These are phyloP conservation scores for Tubosaeta brunneosetosa DNA, from an alignment of 768 basidiomycete genomes.

Conservation along the genomic window DNA sequence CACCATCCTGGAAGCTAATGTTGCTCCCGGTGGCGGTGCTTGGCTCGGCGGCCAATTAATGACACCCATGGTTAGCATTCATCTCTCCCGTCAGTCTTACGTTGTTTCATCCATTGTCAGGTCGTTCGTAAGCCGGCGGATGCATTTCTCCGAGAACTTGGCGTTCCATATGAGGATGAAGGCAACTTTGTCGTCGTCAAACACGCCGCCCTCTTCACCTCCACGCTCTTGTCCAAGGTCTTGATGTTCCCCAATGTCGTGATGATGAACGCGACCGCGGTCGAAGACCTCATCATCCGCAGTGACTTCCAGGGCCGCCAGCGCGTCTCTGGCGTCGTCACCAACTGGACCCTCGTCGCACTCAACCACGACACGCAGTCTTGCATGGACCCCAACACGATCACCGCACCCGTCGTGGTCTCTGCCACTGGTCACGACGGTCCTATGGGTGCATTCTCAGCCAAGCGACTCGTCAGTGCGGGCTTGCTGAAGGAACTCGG, in stretches of 20 bases:
- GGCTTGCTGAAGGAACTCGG: constrained; percentile 72
- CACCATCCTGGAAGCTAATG: constrained; percentile 69
- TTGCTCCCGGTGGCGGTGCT: constrained; percentile 75
- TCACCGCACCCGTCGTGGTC: constrained; percentile 72
- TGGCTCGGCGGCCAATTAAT: constrained; percentile 79
- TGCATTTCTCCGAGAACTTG: constrained; percentile 62
- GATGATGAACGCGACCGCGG: constrained; percentile 73
- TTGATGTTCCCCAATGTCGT: constrained; percentile 68
- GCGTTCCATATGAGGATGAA: constrained; percentile 74
- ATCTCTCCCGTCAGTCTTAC: neutral
- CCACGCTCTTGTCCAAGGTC: constrained; percentile 67
- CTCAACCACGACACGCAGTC: constrained; percentile 72
- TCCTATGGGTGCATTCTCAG: constrained; percentile 77
- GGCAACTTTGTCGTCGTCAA: constrained; percentile 75
- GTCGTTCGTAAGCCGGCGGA: constrained; percentile 77
- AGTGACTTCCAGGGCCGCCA: constrained; percentile 41
- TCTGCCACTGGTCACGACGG: constrained; percentile 76
- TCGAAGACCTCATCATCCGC: constrained; percentile 74
- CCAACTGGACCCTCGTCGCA: constrained; percentile 49
- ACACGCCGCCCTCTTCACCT: constrained; percentile 78
- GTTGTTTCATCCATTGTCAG: constrained; percentile 29
- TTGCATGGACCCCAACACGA: constrained; percentile 75
- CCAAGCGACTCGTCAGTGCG: constrained; percentile 71
- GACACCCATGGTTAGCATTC: constrained; percentile 60
- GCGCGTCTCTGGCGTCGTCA: constrained; percentile 51